A percentile compares a stretch with the other conserved stretches of the same genome.
phyloP scores from a whole-genome alignment of 495 filamentous ascomycete genomes.

The Zalerion maritima region DNA sequence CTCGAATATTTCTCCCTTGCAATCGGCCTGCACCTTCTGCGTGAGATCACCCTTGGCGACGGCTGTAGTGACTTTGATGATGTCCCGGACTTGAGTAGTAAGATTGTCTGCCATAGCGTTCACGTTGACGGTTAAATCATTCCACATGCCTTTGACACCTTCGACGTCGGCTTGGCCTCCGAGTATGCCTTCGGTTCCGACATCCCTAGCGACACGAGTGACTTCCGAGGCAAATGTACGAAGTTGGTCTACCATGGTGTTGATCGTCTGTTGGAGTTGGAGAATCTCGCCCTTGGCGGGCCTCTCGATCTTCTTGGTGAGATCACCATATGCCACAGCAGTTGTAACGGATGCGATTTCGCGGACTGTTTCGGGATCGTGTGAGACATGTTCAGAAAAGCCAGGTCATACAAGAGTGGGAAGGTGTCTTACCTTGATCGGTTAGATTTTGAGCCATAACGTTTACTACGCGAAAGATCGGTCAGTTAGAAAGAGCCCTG shows the following conservation, averaged over 20 bases:
- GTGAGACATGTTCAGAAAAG: slow-evolving; percentile 8
- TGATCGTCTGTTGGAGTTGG: slow-evolving; percentile 93
- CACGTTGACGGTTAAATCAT: slow-evolving; percentile 93
- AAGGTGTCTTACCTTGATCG: slow-evolving; percentile 33
- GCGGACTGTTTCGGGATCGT: slow-evolving; percentile 43
- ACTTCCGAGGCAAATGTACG: slow-evolving; percentile 96
- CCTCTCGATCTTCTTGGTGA: slow-evolving; percentile 91
- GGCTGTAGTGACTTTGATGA: slow-evolving; percentile 95
- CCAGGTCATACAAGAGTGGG: not conserved
- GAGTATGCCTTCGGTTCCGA: slow-evolving; percentile 92
- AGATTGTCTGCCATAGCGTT: slow-evolving; percentile 98
- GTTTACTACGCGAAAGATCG: slow-evolving; percentile 50
- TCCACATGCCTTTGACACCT: slow-evolving; percentile 75
- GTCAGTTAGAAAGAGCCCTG: slow-evolving; percentile 1
- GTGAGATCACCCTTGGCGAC: slow-evolving; percentile 94
- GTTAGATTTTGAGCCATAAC: slow-evolving; percentile 77
- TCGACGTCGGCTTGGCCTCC: slow-evolving; percentile 94
- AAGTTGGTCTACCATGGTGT: slow-evolving; percentile 97
- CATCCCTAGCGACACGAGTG: slow-evolving; percentile 88
- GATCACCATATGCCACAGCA: slow-evolving; percentile 88
- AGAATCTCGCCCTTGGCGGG: slow-evolving; percentile 91
- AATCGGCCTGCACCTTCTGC: slow-evolving; percentile 92
- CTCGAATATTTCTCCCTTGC: slow-evolving; percentile 89
- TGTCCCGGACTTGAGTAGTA: slow-evolving; percentile 95
- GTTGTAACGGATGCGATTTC: slow-evolving; percentile 96